These are phyloP conservation scores for Cinnamomum chago DNA, from an alignment of 164 flowering plant species.

Conservation along the genomic window DNA sequence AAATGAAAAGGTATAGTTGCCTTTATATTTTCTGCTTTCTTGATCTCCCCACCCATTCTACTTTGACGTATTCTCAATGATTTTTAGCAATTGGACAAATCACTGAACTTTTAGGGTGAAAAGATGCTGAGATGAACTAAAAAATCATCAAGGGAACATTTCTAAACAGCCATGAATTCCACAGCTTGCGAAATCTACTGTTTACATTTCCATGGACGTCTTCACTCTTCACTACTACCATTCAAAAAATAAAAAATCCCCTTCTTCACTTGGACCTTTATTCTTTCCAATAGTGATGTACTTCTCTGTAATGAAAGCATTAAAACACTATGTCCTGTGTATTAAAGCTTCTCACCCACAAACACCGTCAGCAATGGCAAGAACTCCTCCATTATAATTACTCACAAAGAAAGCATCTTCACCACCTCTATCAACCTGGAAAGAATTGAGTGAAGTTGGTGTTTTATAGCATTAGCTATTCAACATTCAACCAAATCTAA, in stretches of 20 bases:
- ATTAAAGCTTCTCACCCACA: conserved; percentile 55
- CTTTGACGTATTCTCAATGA: too few relatives aligned
- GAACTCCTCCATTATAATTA: conserved; percentile 62
- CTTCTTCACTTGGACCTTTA: too few relatives aligned
- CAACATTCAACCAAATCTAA: neutral
- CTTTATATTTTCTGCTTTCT: neutral
- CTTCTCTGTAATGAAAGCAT: neutral
- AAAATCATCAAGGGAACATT: too few relatives aligned
- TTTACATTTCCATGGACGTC: too few relatives aligned
- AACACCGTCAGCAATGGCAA: conserved; percentile 95
- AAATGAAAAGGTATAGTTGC: neutral
- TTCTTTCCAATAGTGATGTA: neutral
- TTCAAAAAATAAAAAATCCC: neutral
- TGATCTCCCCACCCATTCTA: too few relatives aligned
- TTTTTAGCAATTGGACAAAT: neutral
- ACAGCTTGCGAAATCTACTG: too few relatives aligned
- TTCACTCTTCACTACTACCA: too few relatives aligned
- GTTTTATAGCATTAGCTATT: neutral
- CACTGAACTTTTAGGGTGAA: neutral
- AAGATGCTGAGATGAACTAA: too few relatives aligned
- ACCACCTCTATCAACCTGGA: conserved; percentile 82
- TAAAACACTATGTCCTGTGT: neutral
- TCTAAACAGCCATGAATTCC: too few relatives aligned
- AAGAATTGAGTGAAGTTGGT: neutral
- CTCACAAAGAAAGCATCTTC: conserved; percentile 91